A percentile compares a stretch with the other conserved stretches of the same genome.
Conservation (phyloP, 108 stramenopile species). For the Cyclostephanos tholiformis region DNA sequence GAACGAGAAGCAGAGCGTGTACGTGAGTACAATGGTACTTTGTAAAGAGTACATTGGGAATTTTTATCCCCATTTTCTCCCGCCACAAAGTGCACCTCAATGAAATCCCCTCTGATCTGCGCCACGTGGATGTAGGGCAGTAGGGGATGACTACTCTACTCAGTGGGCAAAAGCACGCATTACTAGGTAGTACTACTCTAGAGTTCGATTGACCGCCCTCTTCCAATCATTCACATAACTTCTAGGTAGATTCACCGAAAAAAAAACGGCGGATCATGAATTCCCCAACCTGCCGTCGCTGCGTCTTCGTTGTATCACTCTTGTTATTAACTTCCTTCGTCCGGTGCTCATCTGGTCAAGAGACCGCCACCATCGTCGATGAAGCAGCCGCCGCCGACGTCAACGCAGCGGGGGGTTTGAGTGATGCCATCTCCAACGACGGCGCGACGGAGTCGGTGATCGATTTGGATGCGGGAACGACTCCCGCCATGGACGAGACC, state of each 20-base stretch:
- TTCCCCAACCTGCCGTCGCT: slow-evolving; percentile 4
- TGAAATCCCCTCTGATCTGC: too few species aligned
- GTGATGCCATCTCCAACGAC: neutral
- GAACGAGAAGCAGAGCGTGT: too few species aligned
- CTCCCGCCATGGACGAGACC: neutral
- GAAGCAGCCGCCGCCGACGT: neutral
- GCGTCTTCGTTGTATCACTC: neutral
- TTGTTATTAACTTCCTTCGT: neutral
- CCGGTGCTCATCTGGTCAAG: neutral
- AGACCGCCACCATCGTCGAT: neutral
- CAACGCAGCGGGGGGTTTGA: too few species aligned
- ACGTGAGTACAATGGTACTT: too few species aligned
- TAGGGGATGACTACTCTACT: too few species aligned
- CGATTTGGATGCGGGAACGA: neutral
- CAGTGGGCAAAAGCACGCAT: too few species aligned
- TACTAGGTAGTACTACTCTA: too few species aligned
- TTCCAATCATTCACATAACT: too few species aligned
- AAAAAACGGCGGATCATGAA: neutral
- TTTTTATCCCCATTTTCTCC: neutral
- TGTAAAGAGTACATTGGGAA: too few species aligned
- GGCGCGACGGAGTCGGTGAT: neutral
- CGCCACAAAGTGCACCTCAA: neutral
- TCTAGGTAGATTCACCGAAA: too few species aligned
- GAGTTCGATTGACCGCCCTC: too few species aligned
- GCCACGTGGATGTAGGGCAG: neutral